Conservation (phyloP, 345 rosid genomes). For the Populus tremula region DNA sequence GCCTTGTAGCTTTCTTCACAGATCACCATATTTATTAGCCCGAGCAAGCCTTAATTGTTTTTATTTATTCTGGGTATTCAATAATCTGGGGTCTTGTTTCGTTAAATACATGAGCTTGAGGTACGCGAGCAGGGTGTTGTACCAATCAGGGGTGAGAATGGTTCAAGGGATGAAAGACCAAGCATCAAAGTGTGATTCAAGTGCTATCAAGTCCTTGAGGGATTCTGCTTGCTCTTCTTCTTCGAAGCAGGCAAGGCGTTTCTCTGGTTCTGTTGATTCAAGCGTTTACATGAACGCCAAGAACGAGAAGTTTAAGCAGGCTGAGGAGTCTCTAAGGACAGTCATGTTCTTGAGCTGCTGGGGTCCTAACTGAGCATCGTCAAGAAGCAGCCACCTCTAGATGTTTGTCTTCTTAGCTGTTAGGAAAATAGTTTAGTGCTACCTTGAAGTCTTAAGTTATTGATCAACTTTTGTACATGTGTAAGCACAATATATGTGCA, state of each 20-base stretch:
- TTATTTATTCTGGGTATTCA: background rate
- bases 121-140: constrained; percentile 32
- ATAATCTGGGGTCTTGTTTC: background rate
- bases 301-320: constrained; percentile 43
- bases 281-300: constrained; percentile 30
- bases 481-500: background rate
- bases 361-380: constrained; percentile 48
- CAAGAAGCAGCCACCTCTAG: background rate
- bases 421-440: no score
- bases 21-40: background rate
- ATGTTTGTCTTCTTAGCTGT: no score
- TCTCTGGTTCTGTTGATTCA: constrained; percentile 44
- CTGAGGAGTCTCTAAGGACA: constrained; percentile 71
- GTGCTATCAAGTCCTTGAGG: constrained; percentile 35
- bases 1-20: background rate
- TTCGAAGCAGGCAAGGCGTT: constrained; percentile 43
- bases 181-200: constrained; percentile 37
- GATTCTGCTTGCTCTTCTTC: constrained; percentile 40
- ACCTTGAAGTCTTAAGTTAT: no score
- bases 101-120: constrained; percentile 27
- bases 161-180: constrained; percentile 53
- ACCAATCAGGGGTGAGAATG: constrained; percentile 35
- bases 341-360: constrained; percentile 85
- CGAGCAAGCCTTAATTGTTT: no score
- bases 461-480: no score